Conservation (phyloP, 805 yeast genomes). For the Priceomyces carsonii region DNA sequence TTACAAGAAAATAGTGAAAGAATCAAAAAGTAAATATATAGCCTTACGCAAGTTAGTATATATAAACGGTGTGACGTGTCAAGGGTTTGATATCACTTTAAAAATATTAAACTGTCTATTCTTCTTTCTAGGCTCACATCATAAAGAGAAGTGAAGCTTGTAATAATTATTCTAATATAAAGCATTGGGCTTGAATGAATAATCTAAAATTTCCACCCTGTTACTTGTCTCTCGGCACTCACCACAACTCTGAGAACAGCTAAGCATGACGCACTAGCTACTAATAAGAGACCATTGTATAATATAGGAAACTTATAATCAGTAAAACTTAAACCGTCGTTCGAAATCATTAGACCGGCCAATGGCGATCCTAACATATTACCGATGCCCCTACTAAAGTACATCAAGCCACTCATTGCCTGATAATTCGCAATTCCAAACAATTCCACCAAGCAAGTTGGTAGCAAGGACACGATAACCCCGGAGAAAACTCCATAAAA, state of each 20-base stretch:
- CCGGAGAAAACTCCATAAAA: slow-evolving; percentile 36
- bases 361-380: slow-evolving; percentile 34
- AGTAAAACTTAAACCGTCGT: slow-evolving; percentile 11
- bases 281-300: slow-evolving; percentile 26
- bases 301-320: slow-evolving; percentile 26
- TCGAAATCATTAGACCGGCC: slow-evolving; percentile 29
- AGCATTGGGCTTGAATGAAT: background rate
- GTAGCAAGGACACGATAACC: slow-evolving; percentile 29
- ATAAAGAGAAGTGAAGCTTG: too few species aligned
- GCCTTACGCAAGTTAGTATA: too few species aligned
- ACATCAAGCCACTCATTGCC: slow-evolving; percentile 32
- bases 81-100: too few species aligned
- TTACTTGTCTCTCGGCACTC: slow-evolving; percentile 5
- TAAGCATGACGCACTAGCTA: slow-evolving; percentile 15
- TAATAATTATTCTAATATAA: too few species aligned
- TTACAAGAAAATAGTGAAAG: background rate
- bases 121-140: too few species aligned
- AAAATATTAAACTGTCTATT: too few species aligned
- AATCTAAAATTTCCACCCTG: slow-evolving; percentile 12
- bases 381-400: slow-evolving; percentile 33
- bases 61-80: too few species aligned
- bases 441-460: slow-evolving; percentile 31
- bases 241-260: slow-evolving; percentile 11
- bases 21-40: background rate
- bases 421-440: slow-evolving; percentile 34